Evolutionary conservation across 2,329 filamentous ascomycete species (phyloP).

Genomic region (Ophiostoma quercus): DNA sequence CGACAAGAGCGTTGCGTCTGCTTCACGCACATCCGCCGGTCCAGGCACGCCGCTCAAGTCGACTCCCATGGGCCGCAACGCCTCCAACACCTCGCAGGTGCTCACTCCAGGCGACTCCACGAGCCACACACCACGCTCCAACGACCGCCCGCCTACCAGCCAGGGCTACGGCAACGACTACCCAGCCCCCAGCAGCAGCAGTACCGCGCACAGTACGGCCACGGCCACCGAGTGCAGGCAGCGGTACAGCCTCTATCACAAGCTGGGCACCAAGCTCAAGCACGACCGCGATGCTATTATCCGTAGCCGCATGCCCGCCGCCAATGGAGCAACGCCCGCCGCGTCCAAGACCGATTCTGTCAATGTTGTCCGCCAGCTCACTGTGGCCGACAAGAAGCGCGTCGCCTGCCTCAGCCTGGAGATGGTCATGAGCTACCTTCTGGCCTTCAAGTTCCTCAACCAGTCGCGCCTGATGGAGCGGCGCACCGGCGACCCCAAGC

Average conservation of each 20-base stretch:
- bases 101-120: slow-evolving; percentile 47
- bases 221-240: background rate
- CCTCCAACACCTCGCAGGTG: slow-evolving; percentile 49
- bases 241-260: background rate
- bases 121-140: slow-evolving; percentile 40
- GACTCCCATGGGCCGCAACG: slow-evolving; percentile 48
- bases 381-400: slow-evolving; percentile 38
- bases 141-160: slow-evolving; percentile 38
- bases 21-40: slow-evolving; percentile 30
- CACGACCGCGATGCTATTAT: slow-evolving; percentile 48
- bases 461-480: slow-evolving; percentile 42
- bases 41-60: slow-evolving; percentile 50
- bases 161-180: slow-evolving; percentile 30
- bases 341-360: slow-evolving; percentile 26
- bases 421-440: slow-evolving; percentile 49
- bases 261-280: slow-evolving; percentile 48
- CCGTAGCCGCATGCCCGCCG: slow-evolving; percentile 27
- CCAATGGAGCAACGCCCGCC: slow-evolving; percentile 5
- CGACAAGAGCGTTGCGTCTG: slow-evolving; percentile 36
- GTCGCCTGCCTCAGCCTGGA: slow-evolving; percentile 44
- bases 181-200: slow-evolving; percentile 37
- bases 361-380: slow-evolving; percentile 1
- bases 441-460: slow-evolving; percentile 48
- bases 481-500: slow-evolving; percentile 38
- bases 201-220: slow-evolving; percentile 14